Conservation (phyloP, 1,284 basidiomycete species). For the Puccinia horiana region DNA sequence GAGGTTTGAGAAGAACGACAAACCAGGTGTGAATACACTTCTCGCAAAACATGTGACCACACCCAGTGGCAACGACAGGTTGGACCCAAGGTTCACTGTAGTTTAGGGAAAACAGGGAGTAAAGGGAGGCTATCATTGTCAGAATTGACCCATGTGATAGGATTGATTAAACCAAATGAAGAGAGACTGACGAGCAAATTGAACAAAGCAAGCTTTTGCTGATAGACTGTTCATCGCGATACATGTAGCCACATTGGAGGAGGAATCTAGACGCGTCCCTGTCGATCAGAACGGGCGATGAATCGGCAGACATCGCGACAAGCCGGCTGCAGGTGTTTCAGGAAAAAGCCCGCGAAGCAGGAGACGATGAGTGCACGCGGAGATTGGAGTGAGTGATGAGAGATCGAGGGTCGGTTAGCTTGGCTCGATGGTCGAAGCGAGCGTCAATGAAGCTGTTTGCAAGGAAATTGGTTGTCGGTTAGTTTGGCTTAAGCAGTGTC, state of each 20-base stretch:
- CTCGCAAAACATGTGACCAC: slow-evolving; percentile 44
- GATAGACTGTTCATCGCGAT: slow-evolving; percentile 31
- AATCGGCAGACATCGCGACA: background rate
- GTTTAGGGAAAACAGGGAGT: background rate
- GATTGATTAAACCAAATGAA: background rate
- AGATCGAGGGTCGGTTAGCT: too few species aligned
- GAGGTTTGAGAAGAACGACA: background rate
- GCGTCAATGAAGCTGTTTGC: too few species aligned
- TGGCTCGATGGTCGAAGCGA: background rate
- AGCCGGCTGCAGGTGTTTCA: background rate
- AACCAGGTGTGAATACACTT: slow-evolving; percentile 48
- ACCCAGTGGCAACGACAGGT: slow-evolving; percentile 31
- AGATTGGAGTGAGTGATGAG: background rate
- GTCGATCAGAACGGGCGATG: slow-evolving; percentile 11
- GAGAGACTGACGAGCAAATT: slow-evolving; percentile 41
- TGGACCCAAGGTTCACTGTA: slow-evolving; percentile 42
- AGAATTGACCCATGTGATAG: background rate
- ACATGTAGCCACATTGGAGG: slow-evolving; percentile 40
- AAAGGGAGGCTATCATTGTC: background rate
- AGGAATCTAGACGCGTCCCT: slow-evolving; percentile 42
- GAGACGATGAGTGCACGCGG: background rate
- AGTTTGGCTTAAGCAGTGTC: too few species aligned
- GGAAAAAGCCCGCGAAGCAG: background rate
- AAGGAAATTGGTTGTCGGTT: too few species aligned
- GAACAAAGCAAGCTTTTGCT: slow-evolving; percentile 36